Percentiles rank a stretch among this genome's conserved stretches.
phyloP scores from a whole-genome alignment of 2,329 filamentous ascomycete species.

The Alternaria longipes region DNA sequence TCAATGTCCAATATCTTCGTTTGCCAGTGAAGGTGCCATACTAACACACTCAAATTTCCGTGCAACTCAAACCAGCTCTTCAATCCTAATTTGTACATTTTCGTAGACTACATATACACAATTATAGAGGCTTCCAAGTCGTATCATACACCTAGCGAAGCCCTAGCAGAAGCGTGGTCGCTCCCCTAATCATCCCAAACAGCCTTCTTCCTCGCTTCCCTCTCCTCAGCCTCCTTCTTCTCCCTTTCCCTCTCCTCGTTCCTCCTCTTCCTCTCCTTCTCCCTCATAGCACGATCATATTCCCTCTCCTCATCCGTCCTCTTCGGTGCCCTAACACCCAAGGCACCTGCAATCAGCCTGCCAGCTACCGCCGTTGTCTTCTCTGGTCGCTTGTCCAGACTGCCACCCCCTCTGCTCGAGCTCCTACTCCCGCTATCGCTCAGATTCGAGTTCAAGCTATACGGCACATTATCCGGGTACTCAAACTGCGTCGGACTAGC shows the following conservation, averaged over 20 bases:
- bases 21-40: not conserved
- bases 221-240: constrained; percentile 68
- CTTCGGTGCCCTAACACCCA: constrained; percentile 82
- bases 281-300: constrained; percentile 82
- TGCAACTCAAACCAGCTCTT: not conserved
- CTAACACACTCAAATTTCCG: not conserved
- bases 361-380: constrained; percentile 93
- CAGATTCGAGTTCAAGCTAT: constrained; percentile 12
- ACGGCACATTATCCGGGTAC: constrained; percentile 39
- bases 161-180: not conserved
- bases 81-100: constrained; percentile 5
- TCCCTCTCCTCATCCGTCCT: constrained; percentile 88
- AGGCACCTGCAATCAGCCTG: constrained; percentile 85
- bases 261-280: constrained; percentile 81
- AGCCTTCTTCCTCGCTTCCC: constrained; percentile 79
- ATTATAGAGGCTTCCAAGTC: not conserved
- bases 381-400: constrained; percentile 69
- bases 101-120: constrained; percentile 11
- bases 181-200: constrained; percentile 75
- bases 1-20: not conserved
- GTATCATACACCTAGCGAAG: not conserved
- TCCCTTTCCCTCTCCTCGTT: constrained; percentile 76
- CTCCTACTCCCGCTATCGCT: constrained; percentile 16
- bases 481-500: constrained; percentile 48
- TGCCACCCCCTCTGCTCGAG: constrained; percentile 35